Base-by-base conservation (phyloP, 139 green algal genomes). In the Micractinium conductrix region DNA sequence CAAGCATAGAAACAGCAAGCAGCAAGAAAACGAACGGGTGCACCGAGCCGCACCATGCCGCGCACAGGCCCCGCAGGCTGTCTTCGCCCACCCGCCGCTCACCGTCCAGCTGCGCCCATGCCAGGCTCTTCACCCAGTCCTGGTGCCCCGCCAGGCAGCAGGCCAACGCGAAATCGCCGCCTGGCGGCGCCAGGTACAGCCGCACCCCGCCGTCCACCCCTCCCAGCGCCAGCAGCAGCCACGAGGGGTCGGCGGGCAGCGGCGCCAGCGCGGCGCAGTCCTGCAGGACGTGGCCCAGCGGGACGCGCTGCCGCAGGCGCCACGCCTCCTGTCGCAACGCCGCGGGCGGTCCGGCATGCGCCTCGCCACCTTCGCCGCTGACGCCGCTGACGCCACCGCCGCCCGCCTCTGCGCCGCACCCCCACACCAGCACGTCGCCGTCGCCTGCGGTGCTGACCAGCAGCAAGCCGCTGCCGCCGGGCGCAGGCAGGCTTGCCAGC, bases 71-170 rank as follows among this genome's bases (percentile, higher is more conserved):
- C 53, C n/a, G n/a, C n/a, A 65, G 24, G 24, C 60, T 37, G 24
- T 53, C 45, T 65, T 37, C 16, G 33, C 26, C 60, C 40, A 45
- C 24, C 60, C 40, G 42, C 28, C 37, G 0, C 60, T 73, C 70
- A 88, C 71, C 79, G 1, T 53, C 43, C 42, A 92, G 42, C 44
- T 89, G 58, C 33, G 83, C 87, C 73, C 97, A 97, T 0, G 91
- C 89, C n/a, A 98, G 84, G 6, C 87, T 90, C 0, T 93, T 87
- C 53, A 98, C 85, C 95, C 95, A 98, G 86, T 98, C 94, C 48
- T 95, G 90, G 80, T 98, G 95, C 4, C 95, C 95, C 45, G 82
- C 75, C 72, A 98, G 89, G 78, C 69, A 69, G 87, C 88, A 93
- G 0, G 78, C 90, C 10, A 65, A 35, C 48, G 74, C 5, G 81